These are phyloP conservation scores for Rickenella mellea DNA, from an alignment of 768 basidiomycete genomes.

Conservation along the genomic window DNA sequence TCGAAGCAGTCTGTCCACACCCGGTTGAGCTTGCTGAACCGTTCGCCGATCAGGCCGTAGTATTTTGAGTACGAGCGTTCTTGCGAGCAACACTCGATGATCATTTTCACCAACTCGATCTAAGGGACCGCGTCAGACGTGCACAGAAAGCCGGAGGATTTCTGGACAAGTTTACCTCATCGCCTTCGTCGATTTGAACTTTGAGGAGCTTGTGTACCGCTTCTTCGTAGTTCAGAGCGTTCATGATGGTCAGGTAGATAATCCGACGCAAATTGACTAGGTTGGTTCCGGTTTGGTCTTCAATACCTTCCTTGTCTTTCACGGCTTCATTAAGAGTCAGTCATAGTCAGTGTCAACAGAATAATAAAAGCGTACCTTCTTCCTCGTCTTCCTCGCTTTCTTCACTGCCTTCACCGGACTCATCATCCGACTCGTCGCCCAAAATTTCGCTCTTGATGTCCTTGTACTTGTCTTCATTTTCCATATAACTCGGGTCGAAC, in stretches of 20 bases:
- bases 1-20: constrained; percentile 90
- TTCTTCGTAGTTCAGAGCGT: constrained; percentile 96
- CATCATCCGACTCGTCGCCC: constrained; percentile 70
- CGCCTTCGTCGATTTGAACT: constrained; percentile 82
- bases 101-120: constrained; percentile 97
- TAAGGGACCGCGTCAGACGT: too few species aligned
- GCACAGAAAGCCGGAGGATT: too few species aligned
- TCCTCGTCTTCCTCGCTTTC: constrained; percentile 54
- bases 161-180: constrained; percentile 66
- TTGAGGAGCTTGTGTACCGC: constrained; percentile 97
- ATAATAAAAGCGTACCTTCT: constrained; percentile 26
- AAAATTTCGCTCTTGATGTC: constrained; percentile 89
- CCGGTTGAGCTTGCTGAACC: constrained; percentile 93
- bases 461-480: constrained; percentile 92
- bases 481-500: constrained; percentile 74
- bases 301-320: constrained; percentile 79
- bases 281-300: constrained; percentile 92
- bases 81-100: constrained; percentile 99
- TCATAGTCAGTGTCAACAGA: background rate
- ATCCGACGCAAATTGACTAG: constrained; percentile 87
- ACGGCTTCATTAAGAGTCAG: constrained; percentile 33
- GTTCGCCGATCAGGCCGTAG: constrained; percentile 92
- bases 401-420: constrained; percentile 54
- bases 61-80: constrained; percentile 97
- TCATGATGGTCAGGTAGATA: constrained; percentile 99